phyloP scores from a whole-genome alignment of 169 alveolate genomes.

The Plasmodium billcollinsi region DNA sequence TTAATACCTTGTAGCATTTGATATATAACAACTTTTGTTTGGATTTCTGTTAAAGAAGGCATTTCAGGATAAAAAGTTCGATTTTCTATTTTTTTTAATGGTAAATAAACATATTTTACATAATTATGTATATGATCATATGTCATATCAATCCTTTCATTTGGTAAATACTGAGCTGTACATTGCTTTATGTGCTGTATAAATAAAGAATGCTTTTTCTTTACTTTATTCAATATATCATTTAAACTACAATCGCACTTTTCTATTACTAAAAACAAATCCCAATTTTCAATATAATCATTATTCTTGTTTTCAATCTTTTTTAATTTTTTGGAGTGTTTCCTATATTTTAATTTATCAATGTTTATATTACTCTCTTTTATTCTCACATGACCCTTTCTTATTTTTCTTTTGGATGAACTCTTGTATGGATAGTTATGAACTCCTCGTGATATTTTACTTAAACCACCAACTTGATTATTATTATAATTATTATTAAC shows the following conservation, averaged over 20 bases:
- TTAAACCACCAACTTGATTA: too few relatives aligned
- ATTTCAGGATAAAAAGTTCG: conserved; percentile 67
- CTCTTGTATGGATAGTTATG: neutral
- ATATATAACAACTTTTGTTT: conserved; percentile 85
- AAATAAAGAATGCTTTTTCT: conserved; percentile 23
- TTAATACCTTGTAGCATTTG: conserved; percentile 85
- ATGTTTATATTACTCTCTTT: conserved; percentile 3
- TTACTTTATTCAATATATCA: conserved; percentile 48
- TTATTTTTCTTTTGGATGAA: neutral
- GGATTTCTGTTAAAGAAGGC: conserved; percentile 83
- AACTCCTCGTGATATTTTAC: too few relatives aligned
- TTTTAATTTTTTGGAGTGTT: conserved; percentile 35
- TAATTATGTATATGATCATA: conserved; percentile 68
- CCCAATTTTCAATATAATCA: conserved; percentile 71
- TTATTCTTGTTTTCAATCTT: conserved; percentile 48
- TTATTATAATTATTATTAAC: too few relatives aligned
- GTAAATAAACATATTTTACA: conserved; percentile 61
- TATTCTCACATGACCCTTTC: neutral
- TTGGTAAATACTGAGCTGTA: conserved; percentile 39
- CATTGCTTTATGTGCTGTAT: conserved; percentile 41
- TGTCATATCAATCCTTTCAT: conserved; percentile 32
- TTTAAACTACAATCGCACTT: conserved; percentile 64
- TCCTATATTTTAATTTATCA: conserved; percentile 53
- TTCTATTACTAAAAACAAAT: conserved; percentile 64
- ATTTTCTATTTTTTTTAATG: conserved; percentile 34